Evolutionary conservation across 345 rosid species (phyloP).

Genomic region (Populus nigra): DNA sequence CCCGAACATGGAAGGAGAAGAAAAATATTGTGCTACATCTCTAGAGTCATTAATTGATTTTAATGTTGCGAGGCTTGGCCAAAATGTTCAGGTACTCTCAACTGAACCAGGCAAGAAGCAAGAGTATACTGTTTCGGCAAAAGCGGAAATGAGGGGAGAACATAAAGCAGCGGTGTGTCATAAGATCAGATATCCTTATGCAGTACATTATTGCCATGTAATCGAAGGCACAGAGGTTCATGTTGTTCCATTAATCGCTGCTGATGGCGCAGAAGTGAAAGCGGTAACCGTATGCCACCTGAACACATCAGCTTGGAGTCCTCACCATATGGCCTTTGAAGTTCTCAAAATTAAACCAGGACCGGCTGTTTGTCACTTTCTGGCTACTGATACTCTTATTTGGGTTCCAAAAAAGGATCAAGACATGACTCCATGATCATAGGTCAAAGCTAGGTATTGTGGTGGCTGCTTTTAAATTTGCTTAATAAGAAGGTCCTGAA

Average conservation of each 20-base stretch:
- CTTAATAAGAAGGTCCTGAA: too few relatives aligned
- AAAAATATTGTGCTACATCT: not conserved
- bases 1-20: not conserved
- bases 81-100: not conserved
- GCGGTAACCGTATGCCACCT: not conserved
- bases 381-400: not conserved
- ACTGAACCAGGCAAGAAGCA: not conserved
- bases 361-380: not conserved
- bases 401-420: not conserved
- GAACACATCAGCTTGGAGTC: not conserved
- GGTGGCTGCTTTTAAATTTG: too few relatives aligned
- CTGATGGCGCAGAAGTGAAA: not conserved
- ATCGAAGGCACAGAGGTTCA: not conserved
- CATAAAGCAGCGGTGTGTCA: not conserved
- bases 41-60: not conserved
- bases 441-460: not conserved
- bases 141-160: not conserved
- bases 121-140: not conserved
- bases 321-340: not conserved
- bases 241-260: not conserved
- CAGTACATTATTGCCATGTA: slow-evolving; percentile 3
- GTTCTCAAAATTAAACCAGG: slow-evolving; percentile 7
- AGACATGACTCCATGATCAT: not conserved
- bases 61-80: not conserved
- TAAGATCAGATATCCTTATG: slow-evolving; percentile 1